Evolutionary conservation across 139 green algal genomes (phyloP).

Genomic region (Ettlia oleoabundans): DNA sequence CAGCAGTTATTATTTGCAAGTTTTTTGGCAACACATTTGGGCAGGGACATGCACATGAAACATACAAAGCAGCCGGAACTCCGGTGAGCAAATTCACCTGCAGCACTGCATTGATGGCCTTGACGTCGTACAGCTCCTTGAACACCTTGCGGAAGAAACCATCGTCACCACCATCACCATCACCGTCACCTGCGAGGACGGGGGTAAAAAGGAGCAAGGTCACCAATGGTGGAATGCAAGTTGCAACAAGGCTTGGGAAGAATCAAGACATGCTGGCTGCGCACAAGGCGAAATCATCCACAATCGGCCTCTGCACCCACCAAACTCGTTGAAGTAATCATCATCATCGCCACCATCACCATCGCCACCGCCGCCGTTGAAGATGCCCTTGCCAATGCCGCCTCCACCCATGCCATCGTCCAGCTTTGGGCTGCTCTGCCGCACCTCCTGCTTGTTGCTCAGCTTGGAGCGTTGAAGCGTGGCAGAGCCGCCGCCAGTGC

Average conservation of each 20-base stretch:
- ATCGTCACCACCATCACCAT: conserved; percentile 77
- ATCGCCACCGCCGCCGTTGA: conserved; percentile 89
- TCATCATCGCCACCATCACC: conserved; percentile 93
- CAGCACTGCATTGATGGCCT: conserved; percentile 89
- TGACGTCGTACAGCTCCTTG: conserved; percentile 88
- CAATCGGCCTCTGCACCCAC: conserved; percentile 44
- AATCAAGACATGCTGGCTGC: too few species aligned
- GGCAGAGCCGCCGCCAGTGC: conserved; percentile 51
- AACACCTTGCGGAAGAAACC: conserved; percentile 82
- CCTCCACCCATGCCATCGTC: conserved; percentile 86
- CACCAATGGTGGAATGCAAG: neutral
- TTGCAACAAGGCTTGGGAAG: neutral
- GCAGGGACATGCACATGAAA: neutral
- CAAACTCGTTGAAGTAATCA: conserved; percentile 88
- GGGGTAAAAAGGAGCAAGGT: neutral
- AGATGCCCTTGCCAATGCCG: conserved; percentile 84
- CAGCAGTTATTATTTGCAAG: too few species aligned
- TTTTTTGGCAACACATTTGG: too few species aligned
- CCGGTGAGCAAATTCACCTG: conserved; percentile 1
- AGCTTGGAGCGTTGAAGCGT: conserved; percentile 70
- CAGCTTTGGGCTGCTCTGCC: conserved; percentile 58
- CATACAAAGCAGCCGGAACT: neutral
- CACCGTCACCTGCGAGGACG: conserved; percentile 62
- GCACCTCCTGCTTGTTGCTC: conserved; percentile 51
- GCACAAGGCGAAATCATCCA: neutral